These are phyloP conservation scores for Amylostereum chailletii DNA, from an alignment of 1,284 basidiomycete genomes.

Conservation along the genomic window DNA sequence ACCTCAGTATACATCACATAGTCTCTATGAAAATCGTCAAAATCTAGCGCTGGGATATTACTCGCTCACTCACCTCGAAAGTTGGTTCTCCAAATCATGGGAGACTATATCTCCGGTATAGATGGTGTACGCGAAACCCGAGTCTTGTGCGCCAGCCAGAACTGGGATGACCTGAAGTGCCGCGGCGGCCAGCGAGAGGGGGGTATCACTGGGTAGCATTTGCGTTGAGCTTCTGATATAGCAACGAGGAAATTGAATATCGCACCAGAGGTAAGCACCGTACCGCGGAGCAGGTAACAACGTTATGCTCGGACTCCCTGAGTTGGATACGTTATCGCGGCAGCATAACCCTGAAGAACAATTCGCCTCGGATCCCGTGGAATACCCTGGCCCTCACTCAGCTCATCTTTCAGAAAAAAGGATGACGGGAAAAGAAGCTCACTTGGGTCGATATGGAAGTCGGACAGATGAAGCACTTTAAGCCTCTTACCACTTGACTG, in stretches of 20 bases:
- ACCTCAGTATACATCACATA: constrained; percentile 48
- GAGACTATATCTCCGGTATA: constrained; percentile 75
- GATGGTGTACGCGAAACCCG: constrained; percentile 57
- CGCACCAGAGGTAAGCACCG: constrained; percentile 54
- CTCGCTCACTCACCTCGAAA: constrained; percentile 37
- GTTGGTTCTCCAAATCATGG: constrained; percentile 59
- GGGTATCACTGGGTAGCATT: constrained; percentile 48
- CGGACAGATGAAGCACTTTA: constrained; percentile 71
- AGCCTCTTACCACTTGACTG: constrained; percentile 54
- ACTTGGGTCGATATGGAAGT: constrained; percentile 74
- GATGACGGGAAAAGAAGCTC: constrained; percentile 12
- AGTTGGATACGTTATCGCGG: constrained; percentile 47
- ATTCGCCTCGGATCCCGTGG: constrained; percentile 67
- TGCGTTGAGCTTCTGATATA: neutral
- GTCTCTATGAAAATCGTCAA: constrained; percentile 14
- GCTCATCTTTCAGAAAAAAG: neutral
- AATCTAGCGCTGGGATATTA: neutral
- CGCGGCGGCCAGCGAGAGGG: constrained; percentile 53
- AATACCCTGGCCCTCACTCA: constrained; percentile 38
- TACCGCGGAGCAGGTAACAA: constrained; percentile 57
- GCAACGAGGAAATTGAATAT: neutral
- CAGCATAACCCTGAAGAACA: constrained; percentile 73
- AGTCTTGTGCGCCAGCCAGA: constrained; percentile 51
- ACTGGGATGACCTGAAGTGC: constrained; percentile 62
- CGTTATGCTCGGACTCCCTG: constrained; percentile 37